Conservation (phyloP, 495 filamentous ascomycete species). For the Trichoderma asperelloides region DNA sequence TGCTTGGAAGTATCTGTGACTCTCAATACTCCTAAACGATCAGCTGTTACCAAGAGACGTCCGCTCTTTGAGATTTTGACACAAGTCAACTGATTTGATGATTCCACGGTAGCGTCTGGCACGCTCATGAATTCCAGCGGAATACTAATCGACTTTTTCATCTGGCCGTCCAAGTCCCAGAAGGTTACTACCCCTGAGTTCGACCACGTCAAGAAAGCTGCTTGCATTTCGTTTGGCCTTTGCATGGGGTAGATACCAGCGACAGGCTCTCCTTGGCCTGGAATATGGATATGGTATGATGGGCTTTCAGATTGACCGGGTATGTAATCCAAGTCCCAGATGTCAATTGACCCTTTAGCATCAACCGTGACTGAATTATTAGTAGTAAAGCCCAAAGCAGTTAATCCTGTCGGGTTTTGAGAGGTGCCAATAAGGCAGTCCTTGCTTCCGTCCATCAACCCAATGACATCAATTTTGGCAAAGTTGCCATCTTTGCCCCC, state of each 20-base stretch:
- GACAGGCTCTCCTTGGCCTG: slow-evolving; percentile 71
- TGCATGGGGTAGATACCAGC: slow-evolving; percentile 61
- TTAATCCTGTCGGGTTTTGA: slow-evolving; percentile 24
- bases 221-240: slow-evolving; percentile 44
- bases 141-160: slow-evolving; percentile 28
- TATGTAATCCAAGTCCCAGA: slow-evolving; percentile 42
- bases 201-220: slow-evolving; percentile 84
- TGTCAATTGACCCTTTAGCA: slow-evolving; percentile 58
- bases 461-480: slow-evolving; percentile 28
- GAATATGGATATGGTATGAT: slow-evolving; percentile 34
- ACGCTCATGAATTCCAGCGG: slow-evolving; percentile 43
- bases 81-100: slow-evolving; percentile 67
- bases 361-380: slow-evolving; percentile 70
- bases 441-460: slow-evolving; percentile 25
- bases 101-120: slow-evolving; percentile 54
- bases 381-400: slow-evolving; percentile 61
- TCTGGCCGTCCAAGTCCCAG: slow-evolving; percentile 68
- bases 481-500: slow-evolving; percentile 39
- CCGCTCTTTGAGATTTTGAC: slow-evolving; percentile 51
- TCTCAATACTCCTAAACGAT: slow-evolving; percentile 74
- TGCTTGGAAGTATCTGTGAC: slow-evolving; percentile 41
- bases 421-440: slow-evolving; percentile 22
- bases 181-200: slow-evolving; percentile 65
- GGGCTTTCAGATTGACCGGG: slow-evolving; percentile 22
- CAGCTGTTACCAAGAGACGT: slow-evolving; percentile 66